Evolutionary conservation across 106 monocot genomes (phyloP).

Genomic region (Acanthochlamys bracteata): DNA sequence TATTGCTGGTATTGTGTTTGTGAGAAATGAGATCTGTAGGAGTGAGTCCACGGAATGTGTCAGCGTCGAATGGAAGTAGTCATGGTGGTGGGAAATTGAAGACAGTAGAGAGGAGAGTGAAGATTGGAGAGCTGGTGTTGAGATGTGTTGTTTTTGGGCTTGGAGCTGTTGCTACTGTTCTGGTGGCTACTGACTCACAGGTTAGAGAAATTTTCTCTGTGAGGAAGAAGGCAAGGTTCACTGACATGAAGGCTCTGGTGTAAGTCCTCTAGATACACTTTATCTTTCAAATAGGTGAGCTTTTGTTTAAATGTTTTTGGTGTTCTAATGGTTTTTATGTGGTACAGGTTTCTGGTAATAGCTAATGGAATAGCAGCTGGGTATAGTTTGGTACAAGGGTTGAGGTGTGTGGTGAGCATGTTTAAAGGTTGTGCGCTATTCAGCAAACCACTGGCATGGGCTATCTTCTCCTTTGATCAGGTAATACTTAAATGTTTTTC

Average conservation of each 20-base stretch:
- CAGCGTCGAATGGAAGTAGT: slow-evolving; percentile 40
- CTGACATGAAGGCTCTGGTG: slow-evolving; percentile 81
- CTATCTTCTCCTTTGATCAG: slow-evolving; percentile 81
- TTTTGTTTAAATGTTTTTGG: not conserved
- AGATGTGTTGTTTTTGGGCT: slow-evolving; percentile 39
- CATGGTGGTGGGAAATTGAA: slow-evolving; percentile 27
- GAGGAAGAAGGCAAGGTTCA: slow-evolving; percentile 84
- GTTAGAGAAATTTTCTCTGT: slow-evolving; percentile 64
- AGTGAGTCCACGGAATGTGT: slow-evolving; percentile 53
- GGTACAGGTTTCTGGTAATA: slow-evolving; percentile 65
- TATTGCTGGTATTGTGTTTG: no score
- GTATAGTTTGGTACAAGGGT: slow-evolving; percentile 60
- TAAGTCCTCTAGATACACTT: slow-evolving; percentile 16
- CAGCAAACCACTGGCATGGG: slow-evolving; percentile 63
- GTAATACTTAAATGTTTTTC: slow-evolving; percentile 11
- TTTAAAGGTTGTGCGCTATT: slow-evolving; percentile 47
- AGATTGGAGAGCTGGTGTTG: slow-evolving; percentile 55
- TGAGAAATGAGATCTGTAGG: slow-evolving; percentile 36
- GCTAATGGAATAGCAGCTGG: slow-evolving; percentile 61
- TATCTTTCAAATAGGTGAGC: not conserved
- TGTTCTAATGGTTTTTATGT: not conserved
- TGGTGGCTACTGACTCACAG: slow-evolving; percentile 54
- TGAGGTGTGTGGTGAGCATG: slow-evolving; percentile 55
- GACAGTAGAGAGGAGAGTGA: slow-evolving; percentile 47
- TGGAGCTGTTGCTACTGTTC: slow-evolving; percentile 43